Evolutionary conservation across 2,329 filamentous ascomycete species (phyloP), one percentile per base, ranked within the genome.

Genomic region (Tolypocladium ophioglossoides): DNA sequence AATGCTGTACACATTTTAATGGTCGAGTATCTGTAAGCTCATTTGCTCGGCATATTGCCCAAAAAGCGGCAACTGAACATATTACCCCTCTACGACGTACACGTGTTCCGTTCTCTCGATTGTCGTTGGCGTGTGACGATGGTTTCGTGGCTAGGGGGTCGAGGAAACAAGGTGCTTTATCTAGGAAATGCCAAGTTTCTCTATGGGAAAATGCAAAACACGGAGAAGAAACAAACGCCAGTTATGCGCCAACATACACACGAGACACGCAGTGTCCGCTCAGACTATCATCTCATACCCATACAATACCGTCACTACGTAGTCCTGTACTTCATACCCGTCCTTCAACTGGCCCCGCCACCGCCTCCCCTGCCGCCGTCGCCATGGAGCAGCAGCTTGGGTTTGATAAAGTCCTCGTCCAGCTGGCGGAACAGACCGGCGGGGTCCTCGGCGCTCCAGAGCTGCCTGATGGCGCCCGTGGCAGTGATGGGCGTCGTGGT

Each of bases 371-470:
- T 59, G 6, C 60, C 55, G 10, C 56, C 56, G 27, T 77, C 77
- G 48, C 86, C 87, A 71, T 96, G 91, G 22, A 97, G 78, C 59
- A 97, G 71, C 54, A 97, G 72, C 66, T 86, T 89, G 20, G 92
- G 92, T 76, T 97, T 97, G 70, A 97, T 91, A 68, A 91, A 96
- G 57, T 91, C 90, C 70, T 99, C 94, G 68, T 99, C 94, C 56
- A 99, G 75, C 71, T 96, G 91, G 61, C 85, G 85, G 70, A 99
- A 95, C 72, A 95, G 83, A 48, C 87, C 90, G 11, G 89, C 87
- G 47, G 95, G 91, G 68, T 99, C 94, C 51, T 95, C 90, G 1
- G 87, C 81, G 18, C 87, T 88, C 61, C 95, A 84, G 10, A 99
- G 75, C 65, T 92, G 87, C 54, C 85, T 84, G 55, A 96, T 83